These are phyloP conservation scores for Trichosporon sp. DNA, from an alignment of 1,284 basidiomycete genomes.

Conservation along the genomic window DNA sequence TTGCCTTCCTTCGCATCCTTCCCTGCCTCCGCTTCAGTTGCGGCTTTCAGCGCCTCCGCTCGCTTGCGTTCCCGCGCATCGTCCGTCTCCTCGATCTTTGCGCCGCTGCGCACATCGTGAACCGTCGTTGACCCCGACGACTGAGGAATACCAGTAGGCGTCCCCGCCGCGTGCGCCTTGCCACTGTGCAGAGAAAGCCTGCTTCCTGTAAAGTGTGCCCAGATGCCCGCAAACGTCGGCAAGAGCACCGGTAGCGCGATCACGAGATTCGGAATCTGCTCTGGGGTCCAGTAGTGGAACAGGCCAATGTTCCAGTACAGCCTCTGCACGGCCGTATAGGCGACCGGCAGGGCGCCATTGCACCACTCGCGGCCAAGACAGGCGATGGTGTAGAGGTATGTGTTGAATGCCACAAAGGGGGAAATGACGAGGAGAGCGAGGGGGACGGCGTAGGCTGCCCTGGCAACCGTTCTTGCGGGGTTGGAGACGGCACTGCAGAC, in stretches of 20 bases:
- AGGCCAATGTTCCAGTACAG: conserved; percentile 83
- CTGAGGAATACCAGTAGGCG: too few relatives aligned
- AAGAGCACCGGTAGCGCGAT: conserved; percentile 67
- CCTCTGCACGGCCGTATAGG: conserved; percentile 77
- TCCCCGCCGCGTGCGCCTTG: not conserved
- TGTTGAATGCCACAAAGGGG: conserved; percentile 70
- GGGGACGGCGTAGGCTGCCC: not conserved
- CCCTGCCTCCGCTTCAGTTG: not conserved
- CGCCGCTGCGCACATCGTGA: not conserved
- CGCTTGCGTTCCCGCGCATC: too few relatives aligned
- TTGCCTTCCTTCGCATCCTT: not conserved
- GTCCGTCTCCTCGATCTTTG: not conserved
- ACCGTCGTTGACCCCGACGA: not conserved
- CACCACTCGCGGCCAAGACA: conserved; percentile 68
- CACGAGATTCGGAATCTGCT: conserved; percentile 82
- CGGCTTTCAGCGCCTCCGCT: too few relatives aligned
- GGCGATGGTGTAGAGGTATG: conserved; percentile 60
- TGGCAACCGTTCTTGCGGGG: not conserved
- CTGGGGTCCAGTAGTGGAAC: conserved; percentile 74
- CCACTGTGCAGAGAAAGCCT: not conserved
- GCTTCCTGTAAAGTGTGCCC: not conserved
- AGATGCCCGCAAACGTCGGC: conserved; percentile 49
- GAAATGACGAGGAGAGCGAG: conserved; percentile 52
- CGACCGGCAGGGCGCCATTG: conserved; percentile 55
- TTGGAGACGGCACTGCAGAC: not conserved